Evolutionary conservation across 148 eudicot species (phyloP).

Genomic region (Arctostaphylos glauca): DNA sequence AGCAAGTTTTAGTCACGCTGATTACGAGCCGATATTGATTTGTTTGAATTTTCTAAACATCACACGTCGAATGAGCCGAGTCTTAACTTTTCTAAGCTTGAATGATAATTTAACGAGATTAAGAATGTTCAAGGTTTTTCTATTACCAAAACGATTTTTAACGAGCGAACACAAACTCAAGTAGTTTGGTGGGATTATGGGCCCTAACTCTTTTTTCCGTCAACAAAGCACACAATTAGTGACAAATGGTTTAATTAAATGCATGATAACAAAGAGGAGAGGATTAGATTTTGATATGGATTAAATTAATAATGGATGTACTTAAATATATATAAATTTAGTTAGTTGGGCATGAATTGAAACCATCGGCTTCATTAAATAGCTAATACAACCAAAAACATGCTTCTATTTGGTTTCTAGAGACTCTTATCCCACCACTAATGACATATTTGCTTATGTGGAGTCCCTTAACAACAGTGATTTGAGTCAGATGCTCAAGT

Average conservation of each 20-base stretch:
- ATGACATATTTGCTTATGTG: neutral
- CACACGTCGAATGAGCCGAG: no score
- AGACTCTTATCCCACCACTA: neutral
- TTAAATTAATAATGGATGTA: no score
- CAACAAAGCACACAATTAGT: neutral
- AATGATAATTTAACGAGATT: no score
- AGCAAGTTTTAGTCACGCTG: no score
- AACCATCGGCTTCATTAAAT: neutral
- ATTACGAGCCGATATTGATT: no score
- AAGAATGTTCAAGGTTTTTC: no score
- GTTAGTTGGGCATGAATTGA: neutral
- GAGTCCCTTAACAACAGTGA: conserved; percentile 5
- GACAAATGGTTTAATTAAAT: neutral
- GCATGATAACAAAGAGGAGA: neutral
- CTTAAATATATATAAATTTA: neutral
- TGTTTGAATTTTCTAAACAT: no score
- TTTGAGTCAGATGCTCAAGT: neutral
- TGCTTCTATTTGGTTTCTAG: conserved; percentile 11
- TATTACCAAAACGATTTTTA: no score
- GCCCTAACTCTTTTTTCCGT: neutral
- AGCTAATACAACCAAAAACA: conserved; percentile 2
- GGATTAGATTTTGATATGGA: neutral
- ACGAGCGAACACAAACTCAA: no score
- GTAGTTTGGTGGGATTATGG: no score
- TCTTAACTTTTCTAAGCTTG: no score